Conservation (phyloP, 371 early-diverging fungal genomes). For the Syncephalastrum racemosum region DNA sequence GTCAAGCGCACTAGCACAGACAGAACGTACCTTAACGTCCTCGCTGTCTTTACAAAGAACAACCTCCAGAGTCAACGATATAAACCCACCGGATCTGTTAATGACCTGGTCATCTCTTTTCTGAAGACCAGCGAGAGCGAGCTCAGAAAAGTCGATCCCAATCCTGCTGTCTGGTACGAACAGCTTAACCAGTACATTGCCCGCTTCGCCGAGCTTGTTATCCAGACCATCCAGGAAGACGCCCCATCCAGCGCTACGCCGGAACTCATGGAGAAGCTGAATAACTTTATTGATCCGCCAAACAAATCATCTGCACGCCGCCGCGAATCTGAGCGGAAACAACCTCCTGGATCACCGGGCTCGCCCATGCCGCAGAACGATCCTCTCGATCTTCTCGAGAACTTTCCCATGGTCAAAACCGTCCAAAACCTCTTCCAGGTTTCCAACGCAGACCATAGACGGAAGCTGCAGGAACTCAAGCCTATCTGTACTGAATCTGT, state of each 20-base stretch:
- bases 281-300: constrained; percentile 22
- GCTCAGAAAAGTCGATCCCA: constrained; percentile 20
- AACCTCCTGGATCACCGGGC: constrained; percentile 12
- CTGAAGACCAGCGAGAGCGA: constrained; percentile 34
- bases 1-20: constrained; percentile 26
- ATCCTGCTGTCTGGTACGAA: constrained; percentile 26
- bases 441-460: constrained; percentile 33
- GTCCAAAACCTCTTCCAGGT: constrained; percentile 47
- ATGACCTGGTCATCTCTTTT: constrained; percentile 38
- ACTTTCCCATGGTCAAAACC: constrained; percentile 42
- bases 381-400: constrained; percentile 37
- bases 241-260: constrained; percentile 36
- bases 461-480: constrained; percentile 41
- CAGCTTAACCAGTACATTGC: constrained; percentile 34
- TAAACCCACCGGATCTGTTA: constrained; percentile 34
- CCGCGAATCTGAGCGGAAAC: constrained; percentile 18
- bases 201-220: constrained; percentile 37
- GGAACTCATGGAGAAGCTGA: constrained; percentile 37
- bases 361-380: constrained; percentile 17
- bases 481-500: constrained; percentile 49
- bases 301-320: constrained; percentile 14
- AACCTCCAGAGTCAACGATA: constrained; percentile 31
- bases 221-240: constrained; percentile 40
- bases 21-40: constrained; percentile 21
- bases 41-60: constrained; percentile 20